Evolutionary conservation across 768 basidiomycete species (phyloP), one percentile per base, ranked within the genome.

Genomic region (Postia placenta): DNA sequence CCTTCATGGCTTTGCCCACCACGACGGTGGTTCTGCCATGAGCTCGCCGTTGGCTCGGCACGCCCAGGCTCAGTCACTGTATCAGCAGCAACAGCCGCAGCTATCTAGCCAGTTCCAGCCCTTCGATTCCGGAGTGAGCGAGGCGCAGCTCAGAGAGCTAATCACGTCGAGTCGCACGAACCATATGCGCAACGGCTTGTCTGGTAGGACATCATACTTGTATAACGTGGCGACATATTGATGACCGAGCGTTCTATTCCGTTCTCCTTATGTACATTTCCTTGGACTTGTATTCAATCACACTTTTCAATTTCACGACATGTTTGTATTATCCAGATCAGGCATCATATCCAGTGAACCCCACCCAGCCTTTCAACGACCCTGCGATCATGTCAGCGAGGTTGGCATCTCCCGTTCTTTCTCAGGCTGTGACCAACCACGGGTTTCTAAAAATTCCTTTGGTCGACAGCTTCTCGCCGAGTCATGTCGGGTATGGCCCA

Each of bases 311-410:
- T 59, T 52, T 55, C 19, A 20, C n/a, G n/a, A n/a, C n/a, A n/a
- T n/a, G n/a, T n/a, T 45, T 58, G 20, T 48, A 37, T 50, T 45
- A 14, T 51, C 47, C 50, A 62, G 62, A 60, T 58, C 68, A 70
- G 50, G 44, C 57, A 39, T 60, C 62, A 42, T 67, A 63, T 56
- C 63, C 66, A 11, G 67, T 64, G 48, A 45, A 56, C 60, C 68
- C 62, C 54, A 58, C 53, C 30, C 76, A 75, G 51, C 74, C 75
- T 23, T 88, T 87, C 64, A 74, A 71, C 52, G 87, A 89, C 57
- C 86, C 86, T 39, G 86, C 86, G 11, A 87, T 89, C 42, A 87
- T 89, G 84, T 83, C 85, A 27, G 84, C 83, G 19, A 76, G 80
- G 52, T 75, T 87, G 61, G 71, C 75, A 3, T 68, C 78, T 11